Evolutionary conservation across 2,329 filamentous ascomycete species (phyloP).

Genomic region (Aspergillus puulaauensis): DNA sequence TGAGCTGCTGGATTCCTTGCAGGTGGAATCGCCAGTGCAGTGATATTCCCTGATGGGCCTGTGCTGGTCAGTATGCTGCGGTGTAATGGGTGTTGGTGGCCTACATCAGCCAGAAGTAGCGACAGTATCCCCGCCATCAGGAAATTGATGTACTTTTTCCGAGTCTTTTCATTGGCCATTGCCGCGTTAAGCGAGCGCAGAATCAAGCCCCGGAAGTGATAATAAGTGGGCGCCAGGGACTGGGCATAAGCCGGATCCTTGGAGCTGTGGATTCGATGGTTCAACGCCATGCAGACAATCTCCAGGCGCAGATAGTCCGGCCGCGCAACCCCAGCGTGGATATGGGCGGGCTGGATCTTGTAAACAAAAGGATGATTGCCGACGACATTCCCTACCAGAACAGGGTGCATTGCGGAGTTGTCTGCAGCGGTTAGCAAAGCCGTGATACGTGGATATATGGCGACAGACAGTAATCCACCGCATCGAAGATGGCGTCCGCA

Average conservation of each 20-base stretch:
- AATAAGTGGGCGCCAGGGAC: slow-evolving; percentile 11
- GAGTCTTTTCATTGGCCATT: not conserved
- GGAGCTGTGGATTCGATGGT: slow-evolving; percentile 33
- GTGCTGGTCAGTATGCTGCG: not conserved
- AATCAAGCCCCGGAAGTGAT: not conserved
- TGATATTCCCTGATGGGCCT: slow-evolving; percentile 32
- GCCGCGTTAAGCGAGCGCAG: not conserved
- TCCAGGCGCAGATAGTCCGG: slow-evolving; percentile 31
- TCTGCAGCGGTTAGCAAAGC: not conserved
- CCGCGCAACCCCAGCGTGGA: slow-evolving; percentile 13
- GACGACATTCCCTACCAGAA: not conserved
- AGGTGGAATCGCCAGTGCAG: slow-evolving; percentile 38
- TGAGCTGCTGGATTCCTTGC: slow-evolving; percentile 32
- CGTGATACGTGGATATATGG: not conserved
- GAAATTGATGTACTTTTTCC: not conserved
- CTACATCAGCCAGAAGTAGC: not conserved
- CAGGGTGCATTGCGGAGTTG: not conserved
- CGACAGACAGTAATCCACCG: not conserved
- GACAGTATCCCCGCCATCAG: not conserved
- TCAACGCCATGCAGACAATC: slow-evolving; percentile 34
- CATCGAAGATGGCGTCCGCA: not conserved
- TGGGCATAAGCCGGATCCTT: slow-evolving; percentile 14
- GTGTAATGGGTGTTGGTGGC: too few relatives aligned
- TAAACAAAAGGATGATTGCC: not conserved
- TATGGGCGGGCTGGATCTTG: not conserved